Evolutionary conservation across 495 filamentous ascomycete genomes (phyloP).

Genomic region (Penicillium bovifimosum): DNA sequence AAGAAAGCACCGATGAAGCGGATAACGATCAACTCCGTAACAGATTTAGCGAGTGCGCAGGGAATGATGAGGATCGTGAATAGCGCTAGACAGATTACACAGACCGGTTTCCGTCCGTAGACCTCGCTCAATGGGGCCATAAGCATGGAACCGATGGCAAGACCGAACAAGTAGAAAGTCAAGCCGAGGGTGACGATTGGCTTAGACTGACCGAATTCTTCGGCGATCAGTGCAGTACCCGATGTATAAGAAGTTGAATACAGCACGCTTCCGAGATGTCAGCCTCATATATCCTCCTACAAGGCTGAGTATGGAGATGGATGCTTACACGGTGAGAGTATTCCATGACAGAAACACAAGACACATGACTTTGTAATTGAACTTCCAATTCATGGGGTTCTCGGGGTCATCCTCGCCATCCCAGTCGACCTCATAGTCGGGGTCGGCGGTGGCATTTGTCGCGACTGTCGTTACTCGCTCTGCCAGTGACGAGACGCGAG

Average conservation of each 20-base stretch:
- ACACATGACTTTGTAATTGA: slow-evolving; percentile 59
- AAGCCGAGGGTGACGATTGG: slow-evolving; percentile 66
- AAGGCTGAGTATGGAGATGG: no score
- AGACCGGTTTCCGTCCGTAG: slow-evolving; percentile 71
- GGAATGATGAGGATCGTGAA: slow-evolving; percentile 68
- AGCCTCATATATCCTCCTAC: no score
- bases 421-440: slow-evolving; percentile 73
- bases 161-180: slow-evolving; percentile 62
- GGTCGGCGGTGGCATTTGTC: slow-evolving; percentile 55
- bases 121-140: slow-evolving; percentile 75
- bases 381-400: slow-evolving; percentile 73
- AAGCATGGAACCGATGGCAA: slow-evolving; percentile 67
- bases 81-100: slow-evolving; percentile 54
- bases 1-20: slow-evolving; percentile 74
- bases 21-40: slow-evolving; percentile 59
- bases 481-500: slow-evolving; percentile 22
- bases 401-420: slow-evolving; percentile 55
- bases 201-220: slow-evolving; percentile 56
- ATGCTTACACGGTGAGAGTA: slow-evolving; percentile 58
- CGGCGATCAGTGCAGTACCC: slow-evolving; percentile 58
- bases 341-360: slow-evolving; percentile 64
- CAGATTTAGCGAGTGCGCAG: slow-evolving; percentile 59
- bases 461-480: slow-evolving; percentile 47
- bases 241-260: slow-evolving; percentile 82
- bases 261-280: slow-evolving; percentile 49